Evolutionary conservation across 139 green algal genomes (phyloP).

Genomic region (Coccomyxa sp.): DNA sequence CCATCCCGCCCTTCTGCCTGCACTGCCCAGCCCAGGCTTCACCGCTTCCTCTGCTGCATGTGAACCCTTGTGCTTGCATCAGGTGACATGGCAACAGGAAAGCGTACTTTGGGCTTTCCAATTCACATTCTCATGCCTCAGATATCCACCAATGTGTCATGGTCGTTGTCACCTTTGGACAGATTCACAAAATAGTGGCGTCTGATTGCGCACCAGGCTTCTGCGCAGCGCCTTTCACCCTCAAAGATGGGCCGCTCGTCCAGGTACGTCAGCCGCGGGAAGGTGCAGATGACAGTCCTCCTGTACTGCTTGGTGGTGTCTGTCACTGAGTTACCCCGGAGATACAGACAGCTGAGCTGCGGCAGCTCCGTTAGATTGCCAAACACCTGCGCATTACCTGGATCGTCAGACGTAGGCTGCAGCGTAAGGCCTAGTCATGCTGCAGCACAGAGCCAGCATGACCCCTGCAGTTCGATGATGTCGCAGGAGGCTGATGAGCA

Average conservation of each 20-base stretch:
- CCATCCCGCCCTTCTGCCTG: slow-evolving; percentile 48
- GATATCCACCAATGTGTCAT: not conserved
- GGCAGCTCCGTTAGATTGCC: slow-evolving; percentile 38
- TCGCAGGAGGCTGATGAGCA: no score
- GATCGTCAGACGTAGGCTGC: no score
- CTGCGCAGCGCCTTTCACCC: slow-evolving; percentile 55
- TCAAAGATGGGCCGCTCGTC: slow-evolving; percentile 83
- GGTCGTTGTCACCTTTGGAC: not conserved
- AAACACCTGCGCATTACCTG: slow-evolving; percentile 25
- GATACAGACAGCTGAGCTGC: slow-evolving; percentile 78
- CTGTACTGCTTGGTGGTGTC: slow-evolving; percentile 69
- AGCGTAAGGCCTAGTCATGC: no score
- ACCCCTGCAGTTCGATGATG: no score
- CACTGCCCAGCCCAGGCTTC: not conserved
- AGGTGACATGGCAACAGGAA: not conserved
- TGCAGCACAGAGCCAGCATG: no score
- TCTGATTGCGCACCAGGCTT: slow-evolving; percentile 63
- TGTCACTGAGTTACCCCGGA: slow-evolving; percentile 81
- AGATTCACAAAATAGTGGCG: not conserved
- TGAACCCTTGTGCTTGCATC: not conserved
- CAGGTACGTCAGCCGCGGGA: slow-evolving; percentile 73
- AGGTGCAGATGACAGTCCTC: slow-evolving; percentile 54
- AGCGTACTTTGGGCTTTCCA: not conserved
- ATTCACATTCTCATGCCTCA: not conserved
- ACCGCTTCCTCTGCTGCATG: not conserved